Evolutionary conservation across 257 asterid genomes (phyloP).

Genomic region (Solanum chilense): DNA sequence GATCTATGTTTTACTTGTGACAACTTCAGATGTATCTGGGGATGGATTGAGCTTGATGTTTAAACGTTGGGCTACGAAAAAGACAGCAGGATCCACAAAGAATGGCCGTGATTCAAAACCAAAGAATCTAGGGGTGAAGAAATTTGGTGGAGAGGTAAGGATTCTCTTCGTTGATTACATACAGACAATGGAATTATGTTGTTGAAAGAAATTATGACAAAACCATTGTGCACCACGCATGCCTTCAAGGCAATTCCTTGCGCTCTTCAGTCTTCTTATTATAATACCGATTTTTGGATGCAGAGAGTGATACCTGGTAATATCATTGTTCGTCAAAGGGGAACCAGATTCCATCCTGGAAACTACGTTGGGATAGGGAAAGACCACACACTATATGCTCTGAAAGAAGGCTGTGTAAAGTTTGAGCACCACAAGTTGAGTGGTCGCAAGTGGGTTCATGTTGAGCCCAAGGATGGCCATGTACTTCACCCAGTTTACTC

Average conservation of each 20-base stretch:
- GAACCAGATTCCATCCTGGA: slow-evolving; percentile 91
- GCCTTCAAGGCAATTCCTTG: background rate
- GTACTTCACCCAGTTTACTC: slow-evolving; percentile 64
- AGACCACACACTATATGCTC: slow-evolving; percentile 85
- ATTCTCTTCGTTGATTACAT: background rate
- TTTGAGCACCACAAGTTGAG: slow-evolving; percentile 69
- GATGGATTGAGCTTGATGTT: slow-evolving; percentile 69
- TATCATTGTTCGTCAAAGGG: slow-evolving; percentile 91
- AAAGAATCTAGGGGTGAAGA: slow-evolving; percentile 82
- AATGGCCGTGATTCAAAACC: slow-evolving; percentile 90
- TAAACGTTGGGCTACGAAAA: slow-evolving; percentile 91
- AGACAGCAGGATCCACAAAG: slow-evolving; percentile 88
- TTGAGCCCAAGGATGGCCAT: slow-evolving; percentile 80
- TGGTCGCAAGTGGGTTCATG: slow-evolving; percentile 92
- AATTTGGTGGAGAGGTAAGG: slow-evolving; percentile 93
- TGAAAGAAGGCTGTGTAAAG: slow-evolving; percentile 78
- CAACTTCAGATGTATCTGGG: slow-evolving; percentile 47
- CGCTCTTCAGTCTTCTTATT: background rate
- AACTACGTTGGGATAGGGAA: slow-evolving; percentile 74
- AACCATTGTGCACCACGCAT: background rate
- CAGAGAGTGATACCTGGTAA: slow-evolving; percentile 91
- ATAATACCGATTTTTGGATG: background rate
- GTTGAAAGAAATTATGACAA: background rate
- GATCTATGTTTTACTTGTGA: background rate
- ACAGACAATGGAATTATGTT: background rate